Evolutionary conservation across 345 rosid genomes (phyloP).

Genomic region (Melaleuca alternifolia): DNA sequence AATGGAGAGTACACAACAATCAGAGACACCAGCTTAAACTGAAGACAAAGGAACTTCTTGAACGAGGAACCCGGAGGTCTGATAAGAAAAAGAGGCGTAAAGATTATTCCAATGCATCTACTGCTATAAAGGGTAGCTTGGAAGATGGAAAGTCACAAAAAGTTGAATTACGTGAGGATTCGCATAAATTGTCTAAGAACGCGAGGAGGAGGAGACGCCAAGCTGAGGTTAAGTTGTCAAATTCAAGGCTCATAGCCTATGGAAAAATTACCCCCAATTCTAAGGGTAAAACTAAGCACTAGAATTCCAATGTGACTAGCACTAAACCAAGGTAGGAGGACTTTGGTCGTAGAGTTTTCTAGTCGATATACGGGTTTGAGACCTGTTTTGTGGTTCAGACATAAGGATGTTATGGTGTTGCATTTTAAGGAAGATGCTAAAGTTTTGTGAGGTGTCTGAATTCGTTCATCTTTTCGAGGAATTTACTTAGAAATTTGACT

Average conservation of each 20-base stretch:
- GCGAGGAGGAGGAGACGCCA: constrained; percentile 57
- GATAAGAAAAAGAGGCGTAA: constrained; percentile 32
- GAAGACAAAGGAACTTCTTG: constrained; percentile 33
- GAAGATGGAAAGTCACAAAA: constrained; percentile 8
- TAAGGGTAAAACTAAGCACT: constrained; percentile 11
- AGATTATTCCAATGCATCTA: constrained; percentile 4
- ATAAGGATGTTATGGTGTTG: neutral
- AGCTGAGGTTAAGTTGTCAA: constrained; percentile 40
- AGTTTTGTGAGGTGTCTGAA: neutral
- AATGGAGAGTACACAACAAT: constrained; percentile 58
- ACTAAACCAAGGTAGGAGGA: neutral
- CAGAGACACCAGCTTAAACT: constrained; percentile 42
- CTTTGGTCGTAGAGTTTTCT: neutral
- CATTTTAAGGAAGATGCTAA: neutral
- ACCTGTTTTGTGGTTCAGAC: neutral
- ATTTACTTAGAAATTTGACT: neutral
- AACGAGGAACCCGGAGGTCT: constrained; percentile 15
- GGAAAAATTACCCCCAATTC: constrained; percentile 33
- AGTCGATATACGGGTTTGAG: neutral
- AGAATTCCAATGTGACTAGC: neutral
- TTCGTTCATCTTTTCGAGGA: neutral
- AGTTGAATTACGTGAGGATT: constrained; percentile 14
- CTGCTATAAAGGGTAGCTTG: constrained; percentile 1
- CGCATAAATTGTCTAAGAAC: constrained; percentile 27
- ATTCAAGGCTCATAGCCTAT: constrained; percentile 55